Conservation (phyloP, 2,329 filamentous ascomycete species). For the Paraphaeosphaeria minitans region DNA sequence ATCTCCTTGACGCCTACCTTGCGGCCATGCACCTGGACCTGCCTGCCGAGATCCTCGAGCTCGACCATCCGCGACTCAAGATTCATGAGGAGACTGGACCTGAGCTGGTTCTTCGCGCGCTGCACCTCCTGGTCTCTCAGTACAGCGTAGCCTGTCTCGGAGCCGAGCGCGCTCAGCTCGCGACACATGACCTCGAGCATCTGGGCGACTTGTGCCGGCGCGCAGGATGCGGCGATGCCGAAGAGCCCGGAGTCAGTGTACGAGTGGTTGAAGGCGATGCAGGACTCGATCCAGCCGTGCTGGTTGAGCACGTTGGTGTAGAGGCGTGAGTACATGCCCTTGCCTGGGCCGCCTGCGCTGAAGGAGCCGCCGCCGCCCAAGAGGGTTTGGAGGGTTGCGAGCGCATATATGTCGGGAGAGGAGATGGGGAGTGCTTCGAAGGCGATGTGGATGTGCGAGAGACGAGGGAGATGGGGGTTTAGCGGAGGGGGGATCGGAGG, state of each 20-base stretch:
- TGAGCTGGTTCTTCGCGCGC: constrained; percentile 95
- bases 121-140: constrained; percentile 79
- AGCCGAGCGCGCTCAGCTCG: constrained; percentile 78
- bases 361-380: constrained; percentile 96
- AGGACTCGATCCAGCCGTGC: constrained; percentile 95
- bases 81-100: constrained; percentile 92
- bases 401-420: constrained; percentile 91
- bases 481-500: constrained; percentile 77
- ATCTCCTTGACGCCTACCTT: constrained; percentile 94
- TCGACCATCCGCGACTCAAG: constrained; percentile 97
- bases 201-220: constrained; percentile 73
- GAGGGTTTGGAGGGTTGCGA: constrained; percentile 92
- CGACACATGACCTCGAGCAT: constrained; percentile 98
- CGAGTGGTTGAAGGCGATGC: constrained; percentile 94
- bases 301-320: constrained; percentile 99
- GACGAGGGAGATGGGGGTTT: constrained; percentile 76
- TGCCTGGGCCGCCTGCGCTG: constrained; percentile 92
- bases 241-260: constrained; percentile 97
- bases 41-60: constrained; percentile 90
- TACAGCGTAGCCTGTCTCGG: constrained; percentile 74
- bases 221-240: constrained; percentile 86
- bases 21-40: constrained; percentile 94
- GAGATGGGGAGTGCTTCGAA: constrained; percentile 94
- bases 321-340: constrained; percentile 97
- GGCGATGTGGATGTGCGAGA: constrained; percentile 92